Evolutionary conservation across 164 flowering plant genomes (phyloP).

Genomic region (Dillenia suffruticosa): DNA sequence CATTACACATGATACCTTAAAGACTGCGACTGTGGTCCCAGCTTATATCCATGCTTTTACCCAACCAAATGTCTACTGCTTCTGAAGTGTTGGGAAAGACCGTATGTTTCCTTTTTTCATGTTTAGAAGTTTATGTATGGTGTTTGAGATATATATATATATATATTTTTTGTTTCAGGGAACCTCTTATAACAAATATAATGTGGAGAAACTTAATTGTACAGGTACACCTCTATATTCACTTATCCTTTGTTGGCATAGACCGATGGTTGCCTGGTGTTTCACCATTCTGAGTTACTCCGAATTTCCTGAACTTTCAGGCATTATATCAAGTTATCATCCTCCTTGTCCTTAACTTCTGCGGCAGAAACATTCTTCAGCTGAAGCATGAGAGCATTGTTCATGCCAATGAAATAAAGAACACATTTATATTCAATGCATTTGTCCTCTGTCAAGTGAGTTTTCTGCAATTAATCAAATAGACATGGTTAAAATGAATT

Average conservation of each 20-base stretch:
- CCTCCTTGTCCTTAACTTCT: slow-evolving; percentile 70
- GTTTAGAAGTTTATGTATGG: too few species aligned
- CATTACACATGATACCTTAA: too few species aligned
- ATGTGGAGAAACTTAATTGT: slow-evolving; percentile 95
- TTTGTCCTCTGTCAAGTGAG: slow-evolving; percentile 92
- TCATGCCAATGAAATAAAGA: slow-evolving; percentile 57
- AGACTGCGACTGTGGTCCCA: too few species aligned
- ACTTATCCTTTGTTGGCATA: too few species aligned
- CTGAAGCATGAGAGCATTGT: slow-evolving; percentile 20
- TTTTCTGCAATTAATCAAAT: background rate
- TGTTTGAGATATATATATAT: too few species aligned
- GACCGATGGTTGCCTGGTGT: background rate
- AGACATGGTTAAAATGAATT: too few species aligned
- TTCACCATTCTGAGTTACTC: background rate
- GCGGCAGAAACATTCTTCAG: slow-evolving; percentile 45
- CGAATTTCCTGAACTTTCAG: slow-evolving; percentile 31
- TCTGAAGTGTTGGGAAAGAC: background rate
- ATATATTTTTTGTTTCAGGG: too few species aligned
- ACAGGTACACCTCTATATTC: slow-evolving; percentile 43
- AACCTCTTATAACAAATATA: slow-evolving; percentile 87
- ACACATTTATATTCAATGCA: slow-evolving; percentile 86
- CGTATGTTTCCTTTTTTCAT: too few species aligned
- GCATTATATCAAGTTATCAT: slow-evolving; percentile 86
- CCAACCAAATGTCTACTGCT: too few species aligned
- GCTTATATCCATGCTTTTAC: too few species aligned